These are phyloP conservation scores for Nemania serpens DNA, from an alignment of 2,329 filamentous ascomycete species.

Conservation along the genomic window DNA sequence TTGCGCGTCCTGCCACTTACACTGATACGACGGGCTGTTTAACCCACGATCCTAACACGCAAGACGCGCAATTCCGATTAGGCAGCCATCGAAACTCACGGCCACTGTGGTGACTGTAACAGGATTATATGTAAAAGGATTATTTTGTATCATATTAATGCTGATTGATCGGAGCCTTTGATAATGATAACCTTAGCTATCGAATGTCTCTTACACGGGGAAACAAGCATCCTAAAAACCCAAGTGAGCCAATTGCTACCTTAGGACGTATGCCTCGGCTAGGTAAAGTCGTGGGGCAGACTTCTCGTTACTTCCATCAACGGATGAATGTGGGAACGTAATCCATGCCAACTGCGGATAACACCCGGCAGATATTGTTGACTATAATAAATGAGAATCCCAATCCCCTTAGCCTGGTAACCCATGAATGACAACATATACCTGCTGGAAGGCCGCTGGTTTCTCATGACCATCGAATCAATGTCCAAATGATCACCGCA, in stretches of 20 bases:
- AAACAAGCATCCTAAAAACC: slow-evolving; percentile 5
- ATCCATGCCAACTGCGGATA: not conserved
- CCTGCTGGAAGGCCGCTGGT: not conserved
- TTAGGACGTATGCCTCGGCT: not conserved
- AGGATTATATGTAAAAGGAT: too few species aligned
- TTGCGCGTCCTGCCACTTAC: not conserved
- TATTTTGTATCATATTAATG: too few species aligned
- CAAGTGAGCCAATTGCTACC: not conserved
- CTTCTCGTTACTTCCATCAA: not conserved
- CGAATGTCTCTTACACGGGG: not conserved
- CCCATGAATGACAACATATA: not conserved
- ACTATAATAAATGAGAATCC: slow-evolving; percentile 4
- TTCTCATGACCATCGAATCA: not conserved
- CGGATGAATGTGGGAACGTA: not conserved
- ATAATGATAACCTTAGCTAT: not conserved
- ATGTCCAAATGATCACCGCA: slow-evolving; percentile 43
- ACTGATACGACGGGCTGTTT: not conserved
- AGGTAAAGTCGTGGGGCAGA: not conserved
- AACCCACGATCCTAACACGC: slow-evolving; percentile 7
- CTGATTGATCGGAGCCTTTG: too few species aligned
- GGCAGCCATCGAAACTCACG: slow-evolving; percentile 19
- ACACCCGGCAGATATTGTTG: not conserved
- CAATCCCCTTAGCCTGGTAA: not conserved
- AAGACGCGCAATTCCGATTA: slow-evolving; percentile 24
- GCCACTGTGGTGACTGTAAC: too few species aligned